phyloP scores from a whole-genome alignment of 352 stramenopile genomes.

The Globisporangium okanoganense region DNA sequence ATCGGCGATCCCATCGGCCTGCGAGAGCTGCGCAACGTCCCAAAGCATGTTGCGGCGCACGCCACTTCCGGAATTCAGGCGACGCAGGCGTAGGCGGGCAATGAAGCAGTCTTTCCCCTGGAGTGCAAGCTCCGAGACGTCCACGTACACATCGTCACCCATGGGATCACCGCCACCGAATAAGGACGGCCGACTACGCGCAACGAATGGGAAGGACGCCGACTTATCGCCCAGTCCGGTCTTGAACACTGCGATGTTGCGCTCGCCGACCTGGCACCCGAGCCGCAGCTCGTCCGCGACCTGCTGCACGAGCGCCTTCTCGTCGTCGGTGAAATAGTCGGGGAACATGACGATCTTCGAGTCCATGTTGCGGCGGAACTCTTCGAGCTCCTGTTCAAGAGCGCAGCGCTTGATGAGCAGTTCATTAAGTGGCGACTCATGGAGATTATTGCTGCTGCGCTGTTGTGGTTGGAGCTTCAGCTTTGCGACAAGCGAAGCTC shows the following conservation, averaged over 20 bases:
- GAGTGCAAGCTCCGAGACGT: constrained; percentile 60
- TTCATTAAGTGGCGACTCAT: background rate
- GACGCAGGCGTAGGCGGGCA: constrained; percentile 45
- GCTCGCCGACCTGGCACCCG: constrained; percentile 60
- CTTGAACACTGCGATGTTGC: constrained; percentile 60
- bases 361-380: constrained; percentile 46
- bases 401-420: constrained; percentile 27
- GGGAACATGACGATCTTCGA: constrained; percentile 59
- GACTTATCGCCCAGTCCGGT: constrained; percentile 24
- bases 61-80: constrained; percentile 53
- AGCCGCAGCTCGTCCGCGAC: constrained; percentile 51
- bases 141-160: constrained; percentile 62
- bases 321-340: constrained; percentile 53
- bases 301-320: constrained; percentile 49
- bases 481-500: background rate
- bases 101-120: constrained; percentile 79
- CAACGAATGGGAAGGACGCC: background rate
- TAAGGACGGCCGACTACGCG: constrained; percentile 8
- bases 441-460: background rate
- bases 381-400: constrained; percentile 54
- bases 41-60: constrained; percentile 73
- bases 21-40: constrained; percentile 61
- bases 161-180: constrained; percentile 6
- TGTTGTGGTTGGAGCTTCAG: background rate
- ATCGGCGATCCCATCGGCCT: constrained; percentile 47